Conservation (phyloP, 1,284 basidiomycete genomes). For the Ceratobasidium sp. region DNA sequence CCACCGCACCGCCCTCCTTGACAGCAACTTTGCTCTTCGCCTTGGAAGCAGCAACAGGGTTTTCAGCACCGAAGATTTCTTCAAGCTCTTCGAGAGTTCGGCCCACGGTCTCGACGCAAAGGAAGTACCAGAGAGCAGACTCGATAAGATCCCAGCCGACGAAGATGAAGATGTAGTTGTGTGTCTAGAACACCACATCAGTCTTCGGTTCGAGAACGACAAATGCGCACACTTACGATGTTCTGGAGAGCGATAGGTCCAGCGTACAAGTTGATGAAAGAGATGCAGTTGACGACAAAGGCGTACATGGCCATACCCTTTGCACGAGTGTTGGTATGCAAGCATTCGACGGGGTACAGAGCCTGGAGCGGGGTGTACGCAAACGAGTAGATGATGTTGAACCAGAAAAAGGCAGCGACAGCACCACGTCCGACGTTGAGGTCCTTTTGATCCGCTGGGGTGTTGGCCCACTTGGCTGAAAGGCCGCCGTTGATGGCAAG, state of each 20-base stretch:
- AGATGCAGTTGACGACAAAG: conserved; percentile 55
- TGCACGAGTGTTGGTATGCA: conserved; percentile 68
- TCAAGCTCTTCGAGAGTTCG: conserved; percentile 57
- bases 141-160: conserved; percentile 57
- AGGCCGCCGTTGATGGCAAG: conserved; percentile 55
- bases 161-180: conserved; percentile 53
- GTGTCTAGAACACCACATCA: conserved; percentile 1
- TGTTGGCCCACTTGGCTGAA: conserved; percentile 54
- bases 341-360: conserved; percentile 68
- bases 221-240: conserved; percentile 51
- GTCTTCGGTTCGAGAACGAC: conserved; percentile 32
- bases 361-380: conserved; percentile 68
- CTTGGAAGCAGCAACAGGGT: conserved; percentile 57
- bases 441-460: conserved; percentile 51
- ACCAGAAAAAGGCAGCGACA: conserved; percentile 63
- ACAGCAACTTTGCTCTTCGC: conserved; percentile 51
- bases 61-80: conserved; percentile 56
- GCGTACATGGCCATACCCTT: conserved; percentile 66
- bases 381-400: conserved; percentile 57
- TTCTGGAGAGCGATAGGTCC: conserved; percentile 55
- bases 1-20: conserved; percentile 45
- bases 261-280: conserved; percentile 57
- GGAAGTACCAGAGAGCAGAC: conserved; percentile 55
- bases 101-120: conserved; percentile 57
- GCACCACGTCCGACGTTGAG: conserved; percentile 57